Conservation (phyloP, 495 filamentous ascomycete genomes). For the Achaetomiella virescens region DNA sequence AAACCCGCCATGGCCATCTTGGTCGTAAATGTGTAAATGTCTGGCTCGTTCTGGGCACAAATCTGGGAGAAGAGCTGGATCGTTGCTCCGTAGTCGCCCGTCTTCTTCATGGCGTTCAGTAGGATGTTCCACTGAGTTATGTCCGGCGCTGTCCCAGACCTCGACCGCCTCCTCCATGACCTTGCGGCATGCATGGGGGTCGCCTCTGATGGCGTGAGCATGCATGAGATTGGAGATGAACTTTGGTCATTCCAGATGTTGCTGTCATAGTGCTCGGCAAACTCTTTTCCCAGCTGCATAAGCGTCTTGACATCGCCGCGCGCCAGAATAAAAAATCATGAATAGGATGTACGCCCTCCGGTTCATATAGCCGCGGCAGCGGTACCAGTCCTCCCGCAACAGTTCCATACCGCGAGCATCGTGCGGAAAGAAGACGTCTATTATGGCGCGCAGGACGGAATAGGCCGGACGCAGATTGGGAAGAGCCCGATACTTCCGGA, state of each 20-base stretch:
- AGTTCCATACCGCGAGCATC: constrained; percentile 41
- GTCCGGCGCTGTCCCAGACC: constrained; percentile 48
- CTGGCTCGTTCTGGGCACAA: constrained; percentile 41
- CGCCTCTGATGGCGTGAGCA: constrained; percentile 58
- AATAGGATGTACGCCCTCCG: constrained; percentile 42
- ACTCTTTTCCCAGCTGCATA: constrained; percentile 52
- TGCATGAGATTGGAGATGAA: constrained; percentile 47
- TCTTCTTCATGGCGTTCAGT: constrained; percentile 61
- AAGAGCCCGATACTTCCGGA: constrained; percentile 32
- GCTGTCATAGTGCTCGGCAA: constrained; percentile 28
- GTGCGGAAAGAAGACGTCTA: constrained; percentile 33
- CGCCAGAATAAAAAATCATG: constrained; percentile 46
- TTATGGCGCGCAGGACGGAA: constrained; percentile 14
- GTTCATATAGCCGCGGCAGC: constrained; percentile 32
- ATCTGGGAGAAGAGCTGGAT: constrained; percentile 55
- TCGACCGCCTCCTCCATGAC: constrained; percentile 54
- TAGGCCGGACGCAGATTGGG: constrained; percentile 12
- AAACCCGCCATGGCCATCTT: constrained; percentile 64
- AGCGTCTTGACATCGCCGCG: constrained; percentile 48
- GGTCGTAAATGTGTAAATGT: constrained; percentile 58
- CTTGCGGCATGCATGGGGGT: constrained; percentile 48
- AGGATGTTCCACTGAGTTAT: constrained; percentile 66
- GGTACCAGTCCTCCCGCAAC: constrained; percentile 51
- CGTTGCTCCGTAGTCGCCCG: constrained; percentile 58
- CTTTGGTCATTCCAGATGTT: constrained; percentile 34